Evolutionary conservation across 2,329 filamentous ascomycete genomes (phyloP), one percentile per base, ranked within the genome.

Genomic region (Fusarium secorum): DNA sequence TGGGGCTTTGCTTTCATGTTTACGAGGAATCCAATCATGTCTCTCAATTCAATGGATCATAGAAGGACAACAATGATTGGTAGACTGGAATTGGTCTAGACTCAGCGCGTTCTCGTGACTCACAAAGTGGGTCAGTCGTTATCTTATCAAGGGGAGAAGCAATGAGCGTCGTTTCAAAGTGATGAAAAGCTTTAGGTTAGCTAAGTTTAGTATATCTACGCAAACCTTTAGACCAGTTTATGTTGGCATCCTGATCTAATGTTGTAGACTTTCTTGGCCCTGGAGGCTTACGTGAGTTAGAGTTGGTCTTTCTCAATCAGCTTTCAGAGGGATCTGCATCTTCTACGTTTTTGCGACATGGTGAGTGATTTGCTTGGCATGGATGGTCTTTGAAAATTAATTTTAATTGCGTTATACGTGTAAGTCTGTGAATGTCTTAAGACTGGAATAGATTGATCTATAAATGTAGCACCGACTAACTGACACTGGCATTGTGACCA

Each of bases 1-100:
- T 53, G 45, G 45, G 22, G 36, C 8, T 32, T 51, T 4, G n/a
- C 2, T 44, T 26, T 7, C 13, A 18, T 13, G 13, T 33, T 35
- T 63, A 63, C 60, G 60, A 32, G 38, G 13, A 11, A 7, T 11
- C 41, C 53, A 61, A 48, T 61, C 59, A 48, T 7, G 3, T 38
- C 11, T 5, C 8, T 4, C 1, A 17, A 4, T n/a, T 13, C 18
- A n/a, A 17, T 52, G 48, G 48, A 3, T 17, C 32, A 5, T 0
- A 10, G 9, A 18, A 14, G n/a, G 11, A 5, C 10, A 14, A 5
- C 5, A 32, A 45, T 28, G 42, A 28, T 49, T 24, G 26, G 20
- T 46, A 28, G 18, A 15, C n/a, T 32, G 45, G 15, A 32, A 17
- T 8, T 9, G 2, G 17, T 51, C 28, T 24, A 22, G 28, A 18